Evolutionary conservation across 352 stramenopile species (phyloP), one percentile per base, ranked within the genome.

Genomic region (Phytophthora macrochlamydospora): DNA sequence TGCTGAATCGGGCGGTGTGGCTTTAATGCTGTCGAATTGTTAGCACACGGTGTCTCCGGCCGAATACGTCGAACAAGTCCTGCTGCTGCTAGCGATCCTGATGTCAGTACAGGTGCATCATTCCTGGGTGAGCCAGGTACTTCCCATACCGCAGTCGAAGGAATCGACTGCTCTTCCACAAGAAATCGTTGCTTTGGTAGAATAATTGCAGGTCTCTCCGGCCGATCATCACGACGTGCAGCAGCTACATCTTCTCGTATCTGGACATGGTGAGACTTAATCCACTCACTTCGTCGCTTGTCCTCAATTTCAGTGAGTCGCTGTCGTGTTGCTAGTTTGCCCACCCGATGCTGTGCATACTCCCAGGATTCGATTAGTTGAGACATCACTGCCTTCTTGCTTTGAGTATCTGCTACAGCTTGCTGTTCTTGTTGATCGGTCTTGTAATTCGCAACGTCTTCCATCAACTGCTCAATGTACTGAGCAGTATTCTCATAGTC

Each of bases 381-480:
- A 13, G 45, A 35, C 43, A 62, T 63, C 6, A 59, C 38, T 18
- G 6, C 45, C 12, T 50, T 51, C 51, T 62, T 63, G 3, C 52
- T 30, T 37, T 67, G 46, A 45, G 28, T 9, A 0, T 33, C 45
- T 32, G 18, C 32, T 31, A 44, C 12, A 7, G 59, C 29, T 59
- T 61, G 49, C n/a, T 48, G 7, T 11, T 43, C 5, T 32, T 67
- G 43, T 32, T 51, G 43, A 7, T 59, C 52, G 7, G 31, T 51
- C 11, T 71, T 45, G 38, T 88, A 50, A 0, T 60, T 58, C 1
- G 51, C 48, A 6, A 71, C 66, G 42, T 81, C 76, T 14, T 37
- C n/a, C 78, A 84, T 83, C 3, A 89, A 54, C 24, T 73, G 65
- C 50, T 81, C 71, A 12, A 89, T 86, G 33, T 85, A 80, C 28